A percentile compares a stretch with the other conserved stretches of the same genome.
phyloP scores from a whole-genome alignment of 352 stramenopile genomes.

The Sclerospora graminicola region DNA sequence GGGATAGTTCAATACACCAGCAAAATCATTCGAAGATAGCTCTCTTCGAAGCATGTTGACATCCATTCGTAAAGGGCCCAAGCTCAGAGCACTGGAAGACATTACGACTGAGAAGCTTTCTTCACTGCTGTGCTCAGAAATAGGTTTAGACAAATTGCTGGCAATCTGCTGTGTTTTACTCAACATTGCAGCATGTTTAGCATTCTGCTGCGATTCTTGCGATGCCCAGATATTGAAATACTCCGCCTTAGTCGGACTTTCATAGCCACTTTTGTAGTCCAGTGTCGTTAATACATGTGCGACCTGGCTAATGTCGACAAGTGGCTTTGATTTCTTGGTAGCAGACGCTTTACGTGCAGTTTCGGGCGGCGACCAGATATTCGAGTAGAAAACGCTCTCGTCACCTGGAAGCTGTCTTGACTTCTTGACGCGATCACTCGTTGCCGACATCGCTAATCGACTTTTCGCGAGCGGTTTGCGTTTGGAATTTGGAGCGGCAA shows the following conservation, averaged over 20 bases:
- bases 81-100: constrained; percentile 10
- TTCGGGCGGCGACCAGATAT: constrained; percentile 52
- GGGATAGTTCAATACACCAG: constrained; percentile 26
- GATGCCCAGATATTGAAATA: constrained; percentile 50
- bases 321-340: constrained; percentile 21
- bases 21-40: constrained; percentile 34
- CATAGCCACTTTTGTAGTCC: constrained; percentile 65
- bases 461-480: constrained; percentile 55
- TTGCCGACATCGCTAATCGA: constrained; percentile 29
- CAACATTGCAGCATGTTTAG: constrained; percentile 6
- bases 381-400: constrained; percentile 73
- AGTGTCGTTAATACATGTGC: constrained; percentile 63
- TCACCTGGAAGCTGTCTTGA: constrained; percentile 27
- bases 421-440: constrained; percentile 34
- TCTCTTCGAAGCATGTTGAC: constrained; percentile 20
- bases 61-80: constrained; percentile 21
- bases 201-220: constrained; percentile 16
- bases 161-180: constrained; percentile 19
- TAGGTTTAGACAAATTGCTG: constrained; percentile 22
- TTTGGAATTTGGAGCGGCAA: constrained; percentile 9
- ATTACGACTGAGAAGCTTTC: constrained; percentile 13
- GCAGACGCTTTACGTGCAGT: constrained; percentile 4
- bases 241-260: constrained; percentile 15
- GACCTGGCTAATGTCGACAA: constrained; percentile 75
- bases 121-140: constrained; percentile 35